These are phyloP conservation scores for Phaeotremella skinneri DNA, from an alignment of 768 basidiomycete genomes.

Conservation along the genomic window DNA sequence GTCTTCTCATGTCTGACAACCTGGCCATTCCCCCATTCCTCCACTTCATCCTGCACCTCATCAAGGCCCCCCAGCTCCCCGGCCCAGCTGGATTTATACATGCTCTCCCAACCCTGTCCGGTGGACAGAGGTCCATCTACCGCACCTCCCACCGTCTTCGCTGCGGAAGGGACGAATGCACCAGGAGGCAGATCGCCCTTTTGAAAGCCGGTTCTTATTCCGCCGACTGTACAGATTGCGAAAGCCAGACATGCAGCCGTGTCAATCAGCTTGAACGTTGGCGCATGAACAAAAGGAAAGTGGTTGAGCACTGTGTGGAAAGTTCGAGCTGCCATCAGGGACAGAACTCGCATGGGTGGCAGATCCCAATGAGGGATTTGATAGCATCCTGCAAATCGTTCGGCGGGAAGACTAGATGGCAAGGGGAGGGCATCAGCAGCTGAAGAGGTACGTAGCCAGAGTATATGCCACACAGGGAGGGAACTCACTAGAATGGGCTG, in stretches of 20 bases:
- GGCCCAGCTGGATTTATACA: conserved; percentile 30
- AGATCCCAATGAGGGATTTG: conserved; percentile 51
- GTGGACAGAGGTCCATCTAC: conserved; percentile 35
- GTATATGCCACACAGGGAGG: no score
- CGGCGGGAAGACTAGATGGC: conserved; percentile 37
- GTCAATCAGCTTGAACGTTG: conserved; percentile 51
- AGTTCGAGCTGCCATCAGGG: conserved; percentile 50
- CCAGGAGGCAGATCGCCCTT: neutral
- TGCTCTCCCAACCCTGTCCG: conserved; percentile 27
- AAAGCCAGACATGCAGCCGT: conserved; percentile 51
- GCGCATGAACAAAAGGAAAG: conserved; percentile 52
- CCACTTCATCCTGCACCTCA: conserved; percentile 25
- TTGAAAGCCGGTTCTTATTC: conserved; percentile 18
- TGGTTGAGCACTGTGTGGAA: conserved; percentile 50
- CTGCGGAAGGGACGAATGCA: neutral
- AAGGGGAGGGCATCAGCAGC: neutral
- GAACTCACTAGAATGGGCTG: conserved; percentile 49
- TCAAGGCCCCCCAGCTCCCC: conserved; percentile 6
- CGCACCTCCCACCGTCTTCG: neutral
- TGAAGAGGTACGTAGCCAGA: no score
- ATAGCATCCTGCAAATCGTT: conserved; percentile 50
- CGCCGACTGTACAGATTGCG: conserved; percentile 52
- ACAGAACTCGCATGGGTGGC: conserved; percentile 47
- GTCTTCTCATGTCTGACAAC: conserved; percentile 51
- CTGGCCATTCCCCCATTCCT: conserved; percentile 33